A percentile compares a stretch with the other conserved stretches of the same genome.
These are phyloP conservation scores for Quercus dentata DNA, from an alignment of 306 rosid species.

Conservation along the genomic window DNA sequence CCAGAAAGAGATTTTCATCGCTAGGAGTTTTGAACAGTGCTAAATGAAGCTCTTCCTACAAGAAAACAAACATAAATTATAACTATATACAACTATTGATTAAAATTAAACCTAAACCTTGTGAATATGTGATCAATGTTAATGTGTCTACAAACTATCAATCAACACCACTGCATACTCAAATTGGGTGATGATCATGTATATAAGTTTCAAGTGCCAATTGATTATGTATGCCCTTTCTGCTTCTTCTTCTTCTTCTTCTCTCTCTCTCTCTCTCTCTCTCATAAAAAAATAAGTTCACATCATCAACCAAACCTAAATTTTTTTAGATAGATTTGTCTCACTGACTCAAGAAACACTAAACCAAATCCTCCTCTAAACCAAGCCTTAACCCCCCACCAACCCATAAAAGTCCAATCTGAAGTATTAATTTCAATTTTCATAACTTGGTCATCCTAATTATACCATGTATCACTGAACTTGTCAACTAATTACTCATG, in stretches of 20 bases:
- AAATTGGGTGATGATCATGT: not conserved
- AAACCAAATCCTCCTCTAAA: not conserved
- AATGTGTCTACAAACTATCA: not conserved
- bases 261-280: no score
- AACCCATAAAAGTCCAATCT: not conserved
- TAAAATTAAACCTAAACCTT: not conserved
- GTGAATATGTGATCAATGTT: not conserved
- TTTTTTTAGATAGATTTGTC: not conserved
- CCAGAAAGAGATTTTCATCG: constrained; percentile 65
- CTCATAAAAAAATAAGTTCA: not conserved
- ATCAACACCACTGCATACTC: not conserved
- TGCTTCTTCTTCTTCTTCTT: not conserved
- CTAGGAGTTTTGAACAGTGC: constrained; percentile 54
- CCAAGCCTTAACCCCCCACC: not conserved
- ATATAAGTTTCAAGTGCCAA: not conserved
- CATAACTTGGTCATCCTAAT: not conserved
- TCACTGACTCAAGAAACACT: not conserved
- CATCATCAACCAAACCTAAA: not conserved
- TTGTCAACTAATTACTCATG: not conserved
- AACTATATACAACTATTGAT: not conserved
- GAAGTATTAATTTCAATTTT: not conserved
- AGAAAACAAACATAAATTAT: constrained; percentile 1
- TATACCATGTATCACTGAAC: not conserved
- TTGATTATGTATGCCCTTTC: not conserved
- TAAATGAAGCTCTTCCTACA: constrained; percentile 78